phyloP scores from a whole-genome alignment of 2,329 filamentous ascomycete genomes.

The Pseudogymnoascus destructans region DNA sequence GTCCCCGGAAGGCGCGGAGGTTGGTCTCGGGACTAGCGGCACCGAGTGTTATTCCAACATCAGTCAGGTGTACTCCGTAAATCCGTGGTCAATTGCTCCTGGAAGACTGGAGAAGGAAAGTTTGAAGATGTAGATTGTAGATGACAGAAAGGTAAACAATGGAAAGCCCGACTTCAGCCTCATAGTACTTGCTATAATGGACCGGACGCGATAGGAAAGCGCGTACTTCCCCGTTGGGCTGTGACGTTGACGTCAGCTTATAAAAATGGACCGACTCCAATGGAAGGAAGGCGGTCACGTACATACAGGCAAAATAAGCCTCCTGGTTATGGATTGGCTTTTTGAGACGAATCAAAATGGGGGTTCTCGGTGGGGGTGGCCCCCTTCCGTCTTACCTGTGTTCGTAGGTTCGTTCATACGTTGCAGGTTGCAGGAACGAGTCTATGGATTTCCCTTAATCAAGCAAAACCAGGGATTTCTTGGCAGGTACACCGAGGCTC shows the following conservation, averaged over 20 bases:
- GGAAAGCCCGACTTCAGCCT: neutral
- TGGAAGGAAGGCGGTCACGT: neutral
- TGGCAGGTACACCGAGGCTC: neutral
- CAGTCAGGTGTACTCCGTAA: neutral
- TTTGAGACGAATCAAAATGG: neutral
- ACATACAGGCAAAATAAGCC: constrained; percentile 3
- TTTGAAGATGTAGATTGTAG: neutral
- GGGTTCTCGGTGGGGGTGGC: neutral
- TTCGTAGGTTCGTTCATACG: neutral
- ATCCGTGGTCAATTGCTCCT: neutral
- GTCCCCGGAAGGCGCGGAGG: neutral
- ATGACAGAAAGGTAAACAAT: neutral
- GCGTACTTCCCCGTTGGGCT: neutral
- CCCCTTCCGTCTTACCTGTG: neutral
- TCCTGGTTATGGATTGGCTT: neutral
- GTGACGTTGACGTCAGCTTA: neutral
- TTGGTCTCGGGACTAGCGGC: neutral
- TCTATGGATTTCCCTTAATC: neutral
- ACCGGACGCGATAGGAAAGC: neutral
- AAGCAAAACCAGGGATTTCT: neutral
- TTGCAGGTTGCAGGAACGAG: constrained; percentile 3
- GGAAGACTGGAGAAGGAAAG: neutral
- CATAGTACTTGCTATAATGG: neutral
- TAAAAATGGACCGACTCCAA: neutral
- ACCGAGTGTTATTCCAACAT: neutral